phyloP scores from a whole-genome alignment of 2,329 filamentous ascomycete species.

The Xylaria sp. region DNA sequence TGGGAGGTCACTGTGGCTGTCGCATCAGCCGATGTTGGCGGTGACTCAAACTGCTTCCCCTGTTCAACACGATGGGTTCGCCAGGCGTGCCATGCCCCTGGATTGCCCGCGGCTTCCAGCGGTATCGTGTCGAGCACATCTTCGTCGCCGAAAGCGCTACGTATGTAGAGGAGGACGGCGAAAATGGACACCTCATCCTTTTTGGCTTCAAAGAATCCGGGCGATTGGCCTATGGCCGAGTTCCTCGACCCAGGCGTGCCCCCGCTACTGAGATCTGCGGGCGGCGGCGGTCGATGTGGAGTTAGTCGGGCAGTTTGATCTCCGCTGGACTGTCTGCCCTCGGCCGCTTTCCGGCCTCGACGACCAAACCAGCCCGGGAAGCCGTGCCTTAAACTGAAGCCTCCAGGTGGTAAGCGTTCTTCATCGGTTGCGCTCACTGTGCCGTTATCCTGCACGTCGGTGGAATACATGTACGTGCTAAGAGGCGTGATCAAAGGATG shows the following conservation, averaged over 20 bases:
- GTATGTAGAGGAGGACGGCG: constrained; percentile 82
- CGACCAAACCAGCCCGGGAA: constrained; percentile 91
- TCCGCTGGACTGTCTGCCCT: constrained; percentile 57
- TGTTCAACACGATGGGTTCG: constrained; percentile 71
- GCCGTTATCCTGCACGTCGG: constrained; percentile 77
- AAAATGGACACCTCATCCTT: constrained; percentile 65
- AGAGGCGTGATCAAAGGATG: constrained; percentile 92
- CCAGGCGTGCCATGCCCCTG: constrained; percentile 96
- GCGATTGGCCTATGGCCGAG: constrained; percentile 47
- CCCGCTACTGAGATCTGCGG: constrained; percentile 42
- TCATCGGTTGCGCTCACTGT: constrained; percentile 86
- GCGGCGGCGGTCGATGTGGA: constrained; percentile 48
- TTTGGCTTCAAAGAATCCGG: constrained; percentile 56
- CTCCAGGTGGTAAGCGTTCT: constrained; percentile 85
- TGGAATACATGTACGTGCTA: constrained; percentile 94
- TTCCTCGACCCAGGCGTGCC: constrained; percentile 45
- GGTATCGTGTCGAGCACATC: constrained; percentile 81
- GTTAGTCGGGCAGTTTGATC: constrained; percentile 51
- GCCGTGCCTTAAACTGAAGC: constrained; percentile 89
- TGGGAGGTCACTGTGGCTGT: constrained; percentile 41
- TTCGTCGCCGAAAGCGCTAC: constrained; percentile 83
- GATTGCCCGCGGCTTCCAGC: constrained; percentile 85
- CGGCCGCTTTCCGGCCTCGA: constrained; percentile 53
- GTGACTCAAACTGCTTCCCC: constrained; percentile 54
- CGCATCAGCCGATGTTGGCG: constrained; percentile 19